Evolutionary conservation across 768 basidiomycete genomes (phyloP), one percentile per base, ranked within the genome.

Genomic region (Suillus subluteus): DNA sequence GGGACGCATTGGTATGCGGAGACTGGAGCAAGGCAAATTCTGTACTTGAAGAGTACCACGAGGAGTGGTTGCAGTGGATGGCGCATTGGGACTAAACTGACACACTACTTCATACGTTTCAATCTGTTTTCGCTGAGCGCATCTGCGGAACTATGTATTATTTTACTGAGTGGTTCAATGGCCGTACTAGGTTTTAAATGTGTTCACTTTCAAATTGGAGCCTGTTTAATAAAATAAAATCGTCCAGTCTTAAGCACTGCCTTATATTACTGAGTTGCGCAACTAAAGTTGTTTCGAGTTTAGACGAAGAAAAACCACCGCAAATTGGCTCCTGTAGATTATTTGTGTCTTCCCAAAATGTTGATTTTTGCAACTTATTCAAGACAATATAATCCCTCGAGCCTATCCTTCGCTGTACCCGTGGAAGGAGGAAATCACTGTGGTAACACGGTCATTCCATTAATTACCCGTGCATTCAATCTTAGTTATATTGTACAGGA

Each of bases 11-110:
- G 2, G 65, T 74, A 6, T 76, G 75, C 41, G 55, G 61, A 56
- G 74, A 75, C 61, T 76, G 75, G 75, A 63, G 68, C 52, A 66
- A 58, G 59, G 70, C 66, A 62, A 71, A 68, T 40, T 41, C 59
- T 2, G 48, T 13, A 15, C 65, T 71, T 54, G 72, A 67, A 18
- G 62, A 46, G 62, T 68, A 68, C 11, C 32, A 55, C 11, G 18
- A 55, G 32, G 2, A 21, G 18, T 55, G 54, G 54, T 12, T 55
- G 32, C 18, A 55, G 6, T 55, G 54, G 54, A 55, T 18, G 54
- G 32, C 30, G 18, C 54, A 35, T 35, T 55, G 54, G 54, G 54
- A 55, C 18, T 55, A 12, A 55, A 21, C 30, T 21, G 32, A 21
- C 11, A 52, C 52, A 18, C 30, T 18, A 18, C 16, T 32, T 54